Percentiles rank a stretch among this genome's conserved stretches.
Evolutionary conservation across 1,284 basidiomycete genomes (phyloP).

Genomic region (Sporisorium scitamineum): DNA sequence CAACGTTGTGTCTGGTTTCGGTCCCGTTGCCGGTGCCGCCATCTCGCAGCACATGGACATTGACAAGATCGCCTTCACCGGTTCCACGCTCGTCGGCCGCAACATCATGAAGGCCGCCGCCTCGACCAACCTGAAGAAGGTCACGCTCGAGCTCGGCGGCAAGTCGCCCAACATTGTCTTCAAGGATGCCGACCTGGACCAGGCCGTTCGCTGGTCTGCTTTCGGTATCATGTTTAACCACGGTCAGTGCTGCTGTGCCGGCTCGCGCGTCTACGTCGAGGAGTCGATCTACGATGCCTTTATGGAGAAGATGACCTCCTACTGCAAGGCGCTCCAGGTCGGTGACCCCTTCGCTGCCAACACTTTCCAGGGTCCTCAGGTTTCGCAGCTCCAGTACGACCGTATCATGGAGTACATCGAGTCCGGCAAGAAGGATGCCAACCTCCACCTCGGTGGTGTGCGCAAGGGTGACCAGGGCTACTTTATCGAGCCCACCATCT

Average conservation of each 20-base stretch:
- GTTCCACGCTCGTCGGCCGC: constrained; percentile 78
- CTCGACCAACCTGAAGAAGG: constrained; percentile 85
- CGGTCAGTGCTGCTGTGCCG: constrained; percentile 75
- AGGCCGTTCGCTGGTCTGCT: constrained; percentile 74
- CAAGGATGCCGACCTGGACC: constrained; percentile 72
- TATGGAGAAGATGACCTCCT: constrained; percentile 75
- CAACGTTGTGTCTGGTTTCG: constrained; percentile 83
- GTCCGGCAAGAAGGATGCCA: constrained; percentile 82
- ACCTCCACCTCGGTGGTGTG: constrained; percentile 78
- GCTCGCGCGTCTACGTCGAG: constrained; percentile 81
- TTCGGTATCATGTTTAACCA: constrained; percentile 83
- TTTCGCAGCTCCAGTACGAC: constrained; percentile 82
- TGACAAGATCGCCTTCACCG: constrained; percentile 75
- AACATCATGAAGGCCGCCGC: constrained; percentile 83
- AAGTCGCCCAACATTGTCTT: constrained; percentile 90
- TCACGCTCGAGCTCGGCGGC: constrained; percentile 83
- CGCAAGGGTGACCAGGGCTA: constrained; percentile 76
- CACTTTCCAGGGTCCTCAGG: constrained; percentile 88
- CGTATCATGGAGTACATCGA: constrained; percentile 91
- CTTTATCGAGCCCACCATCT: constrained; percentile 72
- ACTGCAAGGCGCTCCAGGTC: constrained; percentile 74
- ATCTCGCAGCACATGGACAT: constrained; percentile 76
- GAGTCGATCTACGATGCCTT: constrained; percentile 77
- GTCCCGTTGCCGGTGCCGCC: constrained; percentile 81
- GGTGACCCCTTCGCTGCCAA: constrained; percentile 83